A percentile compares a stretch with the other conserved stretches of the same genome.
These are phyloP conservation scores for Saccharomycopsis amapae DNA, from an alignment of 805 yeast genomes.

Conservation along the genomic window DNA sequence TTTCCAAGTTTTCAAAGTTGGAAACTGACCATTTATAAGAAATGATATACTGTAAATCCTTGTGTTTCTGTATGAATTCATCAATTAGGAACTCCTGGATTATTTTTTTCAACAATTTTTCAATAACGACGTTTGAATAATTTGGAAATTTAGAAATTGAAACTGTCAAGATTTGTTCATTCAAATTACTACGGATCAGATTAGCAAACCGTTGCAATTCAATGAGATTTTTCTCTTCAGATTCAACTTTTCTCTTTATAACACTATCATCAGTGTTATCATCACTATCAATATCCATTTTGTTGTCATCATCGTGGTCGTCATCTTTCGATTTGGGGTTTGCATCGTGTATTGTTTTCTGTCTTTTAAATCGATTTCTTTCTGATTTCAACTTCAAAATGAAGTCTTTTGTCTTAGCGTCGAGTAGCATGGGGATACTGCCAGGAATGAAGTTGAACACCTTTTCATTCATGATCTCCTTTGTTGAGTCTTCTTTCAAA, in stretches of 20 bases:
- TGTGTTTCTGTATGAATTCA: background rate
- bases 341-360: slow-evolving; percentile 6
- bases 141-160: slow-evolving; percentile 14
- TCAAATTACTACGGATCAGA: background rate
- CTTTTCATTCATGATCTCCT: slow-evolving; percentile 1
- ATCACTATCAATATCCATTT: background rate
- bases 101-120: slow-evolving; percentile 4
- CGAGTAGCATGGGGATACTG: slow-evolving; percentile 10
- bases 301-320: background rate
- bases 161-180: slow-evolving; percentile 15
- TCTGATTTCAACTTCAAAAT: slow-evolving; percentile 7
- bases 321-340: background rate
- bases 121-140: slow-evolving; percentile 4
- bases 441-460: slow-evolving; percentile 9
- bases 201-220: slow-evolving; percentile 6
- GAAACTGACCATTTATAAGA: slow-evolving; percentile 16
- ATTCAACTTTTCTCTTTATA: background rate
- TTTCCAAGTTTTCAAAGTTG: slow-evolving; percentile 8
- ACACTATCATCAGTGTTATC: background rate
- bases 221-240: slow-evolving; percentile 4
- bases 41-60: background rate
- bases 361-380: slow-evolving; percentile 5
- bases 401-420: slow-evolving; percentile 1
- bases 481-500: background rate
- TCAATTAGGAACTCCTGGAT: background rate